These are phyloP conservation scores for Dactylella cylindrospora DNA, from an alignment of 2,329 filamentous ascomycete genomes.

Conservation along the genomic window DNA sequence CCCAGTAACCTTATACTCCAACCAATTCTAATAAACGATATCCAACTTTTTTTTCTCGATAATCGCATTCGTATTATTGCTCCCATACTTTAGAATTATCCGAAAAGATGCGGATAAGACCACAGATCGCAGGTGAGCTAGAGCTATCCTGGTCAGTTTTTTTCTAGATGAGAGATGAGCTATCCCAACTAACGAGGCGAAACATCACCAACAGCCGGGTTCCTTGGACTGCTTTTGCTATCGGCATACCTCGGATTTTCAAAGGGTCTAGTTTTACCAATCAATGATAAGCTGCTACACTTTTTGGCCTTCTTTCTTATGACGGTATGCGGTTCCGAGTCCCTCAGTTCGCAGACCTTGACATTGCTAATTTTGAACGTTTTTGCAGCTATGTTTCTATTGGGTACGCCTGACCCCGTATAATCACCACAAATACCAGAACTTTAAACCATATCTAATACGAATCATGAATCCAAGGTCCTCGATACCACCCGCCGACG, in stretches of 20 bases:
- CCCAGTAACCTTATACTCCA: too few relatives aligned
- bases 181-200: too few relatives aligned
- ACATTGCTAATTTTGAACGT: slow-evolving; percentile 11
- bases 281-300: slow-evolving; percentile 91
- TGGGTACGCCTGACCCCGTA: slow-evolving; percentile 60
- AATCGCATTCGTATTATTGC: background rate
- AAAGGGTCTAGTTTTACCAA: slow-evolving; percentile 54
- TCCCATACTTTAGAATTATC: slow-evolving; percentile 5
- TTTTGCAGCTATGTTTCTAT: slow-evolving; percentile 68
- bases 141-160: background rate
- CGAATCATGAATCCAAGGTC: too few relatives aligned
- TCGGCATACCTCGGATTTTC: slow-evolving; percentile 80
- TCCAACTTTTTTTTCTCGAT: slow-evolving; percentile 1
- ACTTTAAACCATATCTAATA: too few relatives aligned
- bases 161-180: too few relatives aligned
- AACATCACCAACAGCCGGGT: slow-evolving; percentile 12
- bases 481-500: slow-evolving; percentile 86
- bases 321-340: slow-evolving; percentile 58
- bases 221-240: slow-evolving; percentile 63
- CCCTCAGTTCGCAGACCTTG: too few relatives aligned
- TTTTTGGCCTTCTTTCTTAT: slow-evolving; percentile 85
- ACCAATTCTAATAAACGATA: too few relatives aligned
- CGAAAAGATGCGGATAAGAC: slow-evolving; percentile 35
- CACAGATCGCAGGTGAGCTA: slow-evolving; percentile 35
- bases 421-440: background rate